Evolutionary conservation across 2,329 filamentous ascomycete genomes (phyloP).

Genomic region (Meredithiella fracta): DNA sequence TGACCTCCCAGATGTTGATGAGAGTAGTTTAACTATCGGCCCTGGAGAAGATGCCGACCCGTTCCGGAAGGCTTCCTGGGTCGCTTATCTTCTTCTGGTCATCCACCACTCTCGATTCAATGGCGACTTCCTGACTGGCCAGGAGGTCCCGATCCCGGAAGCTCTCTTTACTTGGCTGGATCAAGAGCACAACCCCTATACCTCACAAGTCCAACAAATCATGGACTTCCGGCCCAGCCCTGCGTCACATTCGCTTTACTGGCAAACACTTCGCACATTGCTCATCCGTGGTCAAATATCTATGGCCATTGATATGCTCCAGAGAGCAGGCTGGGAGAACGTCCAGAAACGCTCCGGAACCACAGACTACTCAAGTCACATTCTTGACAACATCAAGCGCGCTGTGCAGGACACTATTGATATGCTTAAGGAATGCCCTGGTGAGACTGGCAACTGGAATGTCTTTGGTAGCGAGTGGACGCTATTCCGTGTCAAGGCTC

Average conservation of each 20-base stretch:
- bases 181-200: constrained; percentile 55
- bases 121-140: constrained; percentile 23
- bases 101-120: constrained; percentile 52
- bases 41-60: constrained; percentile 44
- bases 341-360: constrained; percentile 52
- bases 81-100: constrained; percentile 62
- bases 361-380: constrained; percentile 53
- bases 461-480: constrained; percentile 68
- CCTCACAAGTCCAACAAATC: constrained; percentile 49
- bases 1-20: constrained; percentile 31
- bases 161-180: constrained; percentile 73
- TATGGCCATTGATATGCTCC: constrained; percentile 51
- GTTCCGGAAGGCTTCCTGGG: constrained; percentile 59
- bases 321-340: constrained; percentile 60
- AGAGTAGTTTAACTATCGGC: constrained; percentile 45
- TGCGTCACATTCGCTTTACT: constrained; percentile 61
- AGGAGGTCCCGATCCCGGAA: constrained; percentile 48
- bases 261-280: constrained; percentile 64
- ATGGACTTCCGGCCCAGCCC: constrained; percentile 51
- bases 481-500: constrained; percentile 61
- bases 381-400: constrained; percentile 61
- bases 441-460: constrained; percentile 59
- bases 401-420: constrained; percentile 53
- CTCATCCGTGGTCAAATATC: constrained; percentile 59
- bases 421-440: constrained; percentile 59